A percentile compares a stretch with the other conserved stretches of the same genome.
Conservation (phyloP, 176 grass and related monocot species). For the Oryza longistaminata region DNA sequence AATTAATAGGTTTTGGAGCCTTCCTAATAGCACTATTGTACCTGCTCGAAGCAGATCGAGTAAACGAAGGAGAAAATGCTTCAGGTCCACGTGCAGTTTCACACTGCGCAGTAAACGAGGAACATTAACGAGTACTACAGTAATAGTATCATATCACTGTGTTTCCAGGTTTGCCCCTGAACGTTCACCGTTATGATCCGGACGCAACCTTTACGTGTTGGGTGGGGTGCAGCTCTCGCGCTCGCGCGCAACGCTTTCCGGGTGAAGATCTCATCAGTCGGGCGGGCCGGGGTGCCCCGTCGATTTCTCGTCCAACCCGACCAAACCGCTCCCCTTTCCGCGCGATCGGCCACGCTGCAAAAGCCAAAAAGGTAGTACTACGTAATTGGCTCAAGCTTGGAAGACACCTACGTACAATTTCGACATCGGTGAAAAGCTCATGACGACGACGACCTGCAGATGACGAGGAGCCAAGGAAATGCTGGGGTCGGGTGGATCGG, state of each 20-base stretch:
- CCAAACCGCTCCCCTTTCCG: neutral
- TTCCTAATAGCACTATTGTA: no score
- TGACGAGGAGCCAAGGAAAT: neutral
- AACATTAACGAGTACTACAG: no score
- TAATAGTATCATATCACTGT: no score
- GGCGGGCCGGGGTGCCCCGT: neutral
- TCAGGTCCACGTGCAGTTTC: no score
- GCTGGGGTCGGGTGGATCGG: neutral
- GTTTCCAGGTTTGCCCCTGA: neutral
- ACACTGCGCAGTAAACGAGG: no score
- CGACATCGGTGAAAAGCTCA: neutral
- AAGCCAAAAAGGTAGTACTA: neutral
- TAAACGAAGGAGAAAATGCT: no score
- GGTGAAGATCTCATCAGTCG: neutral
- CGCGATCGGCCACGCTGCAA: neutral
- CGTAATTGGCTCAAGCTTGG: neutral
- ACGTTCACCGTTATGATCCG: neutral
- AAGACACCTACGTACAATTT: neutral
- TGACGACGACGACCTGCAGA: neutral
- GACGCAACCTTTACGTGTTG: conserved; percentile 43
- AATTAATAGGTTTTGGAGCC: no score
- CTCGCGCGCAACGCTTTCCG: conserved; percentile 28
- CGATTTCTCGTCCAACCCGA: conserved; percentile 31
- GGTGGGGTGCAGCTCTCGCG: neutral
- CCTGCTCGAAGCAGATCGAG: no score